phyloP scores from a whole-genome alignment of 2,329 filamentous ascomycete species.

The Cytospora paraplurivora region DNA sequence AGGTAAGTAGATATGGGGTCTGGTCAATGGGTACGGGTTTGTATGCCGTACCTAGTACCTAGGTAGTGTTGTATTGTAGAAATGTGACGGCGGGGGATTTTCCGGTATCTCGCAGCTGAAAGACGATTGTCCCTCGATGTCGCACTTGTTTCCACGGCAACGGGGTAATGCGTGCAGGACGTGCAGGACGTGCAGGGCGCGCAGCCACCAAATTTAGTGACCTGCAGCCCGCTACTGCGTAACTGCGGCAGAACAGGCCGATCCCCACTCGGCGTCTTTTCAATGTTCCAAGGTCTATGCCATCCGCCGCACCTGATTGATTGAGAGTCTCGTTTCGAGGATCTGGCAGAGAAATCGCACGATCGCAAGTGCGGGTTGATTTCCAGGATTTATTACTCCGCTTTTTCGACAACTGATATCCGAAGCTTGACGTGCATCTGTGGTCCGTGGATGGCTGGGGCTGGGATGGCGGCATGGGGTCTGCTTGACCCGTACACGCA shows the following conservation, averaged over 20 bases:
- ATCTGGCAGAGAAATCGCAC: background rate
- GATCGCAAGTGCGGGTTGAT: background rate
- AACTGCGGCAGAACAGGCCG: background rate
- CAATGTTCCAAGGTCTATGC: background rate
- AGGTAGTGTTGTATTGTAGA: background rate
- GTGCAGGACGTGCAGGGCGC: too few relatives aligned
- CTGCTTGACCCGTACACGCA: too few relatives aligned
- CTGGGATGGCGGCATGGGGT: too few relatives aligned
- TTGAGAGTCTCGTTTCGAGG: background rate
- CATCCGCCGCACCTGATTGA: background rate
- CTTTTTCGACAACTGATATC: background rate
- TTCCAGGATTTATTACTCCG: background rate
- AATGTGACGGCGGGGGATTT: background rate
- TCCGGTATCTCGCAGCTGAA: background rate
- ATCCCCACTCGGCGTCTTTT: background rate
- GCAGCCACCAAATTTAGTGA: background rate
- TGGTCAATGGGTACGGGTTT: background rate
- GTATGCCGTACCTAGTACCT: background rate
- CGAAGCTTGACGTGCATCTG: background rate
- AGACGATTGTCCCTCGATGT: too few relatives aligned
- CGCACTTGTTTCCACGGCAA: too few relatives aligned
- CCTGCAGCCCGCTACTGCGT: conserved; percentile 2
- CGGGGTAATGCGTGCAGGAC: too few relatives aligned
- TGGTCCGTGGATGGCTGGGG: background rate
- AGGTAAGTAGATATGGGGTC: background rate